Evolutionary conservation across 2,329 filamentous ascomycete genomes (phyloP), one percentile per base, ranked within the genome.

Genomic region (Botrytis aclada): DNA sequence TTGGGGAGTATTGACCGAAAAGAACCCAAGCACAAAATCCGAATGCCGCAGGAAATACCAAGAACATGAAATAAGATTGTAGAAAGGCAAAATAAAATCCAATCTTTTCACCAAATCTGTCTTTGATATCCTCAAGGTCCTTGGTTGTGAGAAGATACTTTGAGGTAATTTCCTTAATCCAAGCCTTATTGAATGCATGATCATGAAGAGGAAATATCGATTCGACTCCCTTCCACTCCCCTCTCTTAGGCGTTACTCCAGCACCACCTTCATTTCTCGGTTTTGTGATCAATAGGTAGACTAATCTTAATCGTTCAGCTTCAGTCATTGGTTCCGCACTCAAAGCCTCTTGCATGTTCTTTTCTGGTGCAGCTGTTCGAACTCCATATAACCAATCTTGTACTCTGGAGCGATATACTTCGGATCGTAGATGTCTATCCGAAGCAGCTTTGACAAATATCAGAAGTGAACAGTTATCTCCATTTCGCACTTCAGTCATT

Each of bases 41-140:
- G 77, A 96, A 90, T 7, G 86, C 89, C 0, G 95, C 93, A 0
- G 94, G 94, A 74, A 95, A 91, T n/a, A 93, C 82, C 39, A 97
- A 85, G 80, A 97, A 97, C 73, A 89, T 86, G 80, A 97, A 97
- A 83, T 98, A 98, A 47, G 92, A 92, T 80, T 97, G 93, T 45
- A 97, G 87, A 80, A 98, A 98, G 56, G 95, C 94, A 81, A 97
- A 98, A 84, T 98, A 98, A 82, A 97, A 97, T 51, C 93, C 95
- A 73, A 98, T 92, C 81, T 89, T 92, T 82, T 95, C 92, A 66
- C 93, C 93, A 81, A 94, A 94, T 76, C 90, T 86, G 80, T 94
- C 87, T 39, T 92, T 88, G 75, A 97, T 94, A 64, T 88, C 86
- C 79, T 92, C 89, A n/a, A 97, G 84, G 78, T 94, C 88, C 67